These are phyloP conservation scores for Murraya paniculata DNA, from an alignment of 345 rosid species.

Conservation along the genomic window DNA sequence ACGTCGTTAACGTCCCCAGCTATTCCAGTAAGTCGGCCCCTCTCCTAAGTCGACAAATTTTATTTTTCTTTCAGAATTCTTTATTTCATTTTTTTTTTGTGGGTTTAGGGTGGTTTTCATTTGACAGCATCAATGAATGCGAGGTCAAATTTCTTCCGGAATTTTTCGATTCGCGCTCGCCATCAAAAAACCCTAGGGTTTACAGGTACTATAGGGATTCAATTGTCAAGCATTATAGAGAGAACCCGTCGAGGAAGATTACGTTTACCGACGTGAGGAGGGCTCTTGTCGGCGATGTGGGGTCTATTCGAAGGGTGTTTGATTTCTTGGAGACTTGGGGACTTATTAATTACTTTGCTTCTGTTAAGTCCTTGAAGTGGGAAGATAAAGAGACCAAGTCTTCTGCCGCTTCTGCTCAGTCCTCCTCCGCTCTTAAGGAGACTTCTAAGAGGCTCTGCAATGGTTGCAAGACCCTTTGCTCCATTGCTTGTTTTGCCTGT, in stretches of 20 bases:
- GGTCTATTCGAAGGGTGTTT: conserved; percentile 84
- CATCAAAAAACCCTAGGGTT: conserved; percentile 57
- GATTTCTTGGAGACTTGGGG: conserved; percentile 95
- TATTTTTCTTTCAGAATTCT: not conserved
- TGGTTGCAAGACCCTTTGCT: conserved; percentile 81
- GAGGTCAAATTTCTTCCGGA: conserved; percentile 76
- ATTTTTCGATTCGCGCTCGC: conserved; percentile 63
- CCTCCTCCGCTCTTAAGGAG: conserved; percentile 39
- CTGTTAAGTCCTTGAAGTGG: conserved; percentile 75
- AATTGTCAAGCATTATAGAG: conserved; percentile 59
- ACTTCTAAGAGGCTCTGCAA: conserved; percentile 59
- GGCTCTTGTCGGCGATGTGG: conserved; percentile 79
- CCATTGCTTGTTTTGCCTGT: conserved; percentile 78
- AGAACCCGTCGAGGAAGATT: conserved; percentile 60
- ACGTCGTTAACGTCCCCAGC: conserved; percentile 62
- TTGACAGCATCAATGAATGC: conserved; percentile 58
- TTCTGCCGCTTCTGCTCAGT: conserved; percentile 30
- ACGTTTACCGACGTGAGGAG: conserved; percentile 81
- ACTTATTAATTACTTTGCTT: conserved; percentile 60
- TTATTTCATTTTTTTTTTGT: not conserved
- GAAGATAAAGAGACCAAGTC: conserved; percentile 78
- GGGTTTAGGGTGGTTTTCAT: conserved; percentile 78
- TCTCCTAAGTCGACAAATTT: no score
- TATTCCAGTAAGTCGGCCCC: conserved; percentile 61
- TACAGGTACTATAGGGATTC: conserved; percentile 75